phyloP scores from a whole-genome alignment of 2,329 filamentous ascomycete species.

The Balansia obtecta region DNA sequence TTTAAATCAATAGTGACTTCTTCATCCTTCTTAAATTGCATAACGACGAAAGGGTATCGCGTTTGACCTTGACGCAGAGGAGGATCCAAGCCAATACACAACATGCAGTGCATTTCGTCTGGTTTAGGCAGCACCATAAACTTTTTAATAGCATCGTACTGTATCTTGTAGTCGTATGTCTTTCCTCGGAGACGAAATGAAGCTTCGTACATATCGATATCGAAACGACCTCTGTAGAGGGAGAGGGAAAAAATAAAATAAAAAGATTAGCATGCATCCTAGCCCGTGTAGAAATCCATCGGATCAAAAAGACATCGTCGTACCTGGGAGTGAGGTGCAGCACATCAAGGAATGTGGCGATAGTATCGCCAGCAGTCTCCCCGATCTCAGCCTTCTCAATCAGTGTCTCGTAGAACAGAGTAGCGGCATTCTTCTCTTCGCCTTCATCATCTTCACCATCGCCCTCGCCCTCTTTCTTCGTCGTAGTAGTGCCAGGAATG shows the following conservation, averaged over 20 bases:
- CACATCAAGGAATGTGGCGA: slow-evolving; percentile 92
- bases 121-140: slow-evolving; percentile 98
- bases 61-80: slow-evolving; percentile 95
- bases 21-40: slow-evolving; percentile 97
- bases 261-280: not conserved
- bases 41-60: slow-evolving; percentile 93
- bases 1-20: slow-evolving; percentile 95
- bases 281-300: not conserved
- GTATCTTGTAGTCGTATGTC: slow-evolving; percentile 99
- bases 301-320: not conserved
- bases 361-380: slow-evolving; percentile 96
- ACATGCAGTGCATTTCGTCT: slow-evolving; percentile 92
- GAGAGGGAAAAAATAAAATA: not conserved
- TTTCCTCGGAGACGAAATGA: slow-evolving; percentile 96
- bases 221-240: slow-evolving; percentile 75
- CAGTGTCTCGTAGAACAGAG: slow-evolving; percentile 93
- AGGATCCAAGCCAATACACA: slow-evolving; percentile 87
- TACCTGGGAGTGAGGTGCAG: slow-evolving; percentile 91
- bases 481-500: slow-evolving; percentile 80
- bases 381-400: slow-evolving; percentile 99
- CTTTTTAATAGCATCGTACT: slow-evolving; percentile 96
- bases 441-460: slow-evolving; percentile 42
- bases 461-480: slow-evolving; percentile 55
- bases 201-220: slow-evolving; percentile 98
- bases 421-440: slow-evolving; percentile 87